Percentiles rank a stretch among this genome's conserved stretches.
phyloP scores from a whole-genome alignment of 2,329 filamentous ascomycete species.

The Ciborinia camelliae region DNA sequence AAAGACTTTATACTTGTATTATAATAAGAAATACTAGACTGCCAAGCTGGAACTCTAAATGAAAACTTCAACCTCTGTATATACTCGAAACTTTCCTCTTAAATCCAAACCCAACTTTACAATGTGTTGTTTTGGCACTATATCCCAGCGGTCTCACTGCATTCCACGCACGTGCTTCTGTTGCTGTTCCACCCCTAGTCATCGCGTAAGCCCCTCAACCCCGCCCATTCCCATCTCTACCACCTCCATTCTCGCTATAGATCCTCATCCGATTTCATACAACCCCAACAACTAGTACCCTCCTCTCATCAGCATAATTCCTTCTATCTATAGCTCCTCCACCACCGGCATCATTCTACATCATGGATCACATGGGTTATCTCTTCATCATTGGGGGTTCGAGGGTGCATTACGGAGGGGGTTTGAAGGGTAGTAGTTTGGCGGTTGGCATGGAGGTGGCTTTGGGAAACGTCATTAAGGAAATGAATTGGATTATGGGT shows the following conservation, averaged over 20 bases:
- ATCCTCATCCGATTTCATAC: too few relatives aligned
- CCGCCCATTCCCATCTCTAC: neutral
- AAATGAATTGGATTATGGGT: neutral
- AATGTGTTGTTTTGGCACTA: neutral
- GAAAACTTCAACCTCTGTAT: neutral
- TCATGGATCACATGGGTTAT: too few relatives aligned
- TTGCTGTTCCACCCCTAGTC: neutral
- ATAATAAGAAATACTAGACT: too few relatives aligned
- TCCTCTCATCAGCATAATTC: neutral
- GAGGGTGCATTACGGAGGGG: neutral
- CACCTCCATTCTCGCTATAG: neutral
- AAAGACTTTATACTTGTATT: neutral
- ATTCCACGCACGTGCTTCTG: neutral
- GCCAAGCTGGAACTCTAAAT: neutral
- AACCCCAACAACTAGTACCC: neutral
- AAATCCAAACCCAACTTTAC: neutral
- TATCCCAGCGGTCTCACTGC: neutral
- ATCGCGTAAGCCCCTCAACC: neutral
- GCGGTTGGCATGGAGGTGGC: neutral
- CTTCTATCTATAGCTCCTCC: neutral
- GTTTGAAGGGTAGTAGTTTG: neutral
- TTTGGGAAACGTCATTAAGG: neutral
- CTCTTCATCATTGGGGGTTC: neutral
- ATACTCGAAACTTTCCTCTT: neutral
- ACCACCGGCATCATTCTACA: neutral